These are phyloP conservation scores for Noccaea bulbosa DNA, from an alignment of 345 rosid species.

Conservation along the genomic window DNA sequence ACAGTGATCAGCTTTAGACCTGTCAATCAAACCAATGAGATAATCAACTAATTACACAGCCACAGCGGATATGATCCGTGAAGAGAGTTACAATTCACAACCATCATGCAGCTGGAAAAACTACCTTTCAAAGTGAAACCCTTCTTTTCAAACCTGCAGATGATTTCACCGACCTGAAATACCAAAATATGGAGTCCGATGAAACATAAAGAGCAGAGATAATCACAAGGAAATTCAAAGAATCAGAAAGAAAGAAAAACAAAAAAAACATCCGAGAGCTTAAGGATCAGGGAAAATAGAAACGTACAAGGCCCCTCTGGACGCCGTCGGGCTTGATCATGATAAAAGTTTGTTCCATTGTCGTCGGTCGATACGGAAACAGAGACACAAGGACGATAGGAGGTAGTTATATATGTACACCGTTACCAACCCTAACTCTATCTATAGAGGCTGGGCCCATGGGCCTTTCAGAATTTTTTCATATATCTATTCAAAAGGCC, in stretches of 20 bases:
- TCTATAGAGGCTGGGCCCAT: neutral
- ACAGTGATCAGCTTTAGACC: conserved; percentile 74
- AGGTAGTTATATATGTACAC: neutral
- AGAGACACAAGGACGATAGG: neutral
- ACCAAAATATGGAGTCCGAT: neutral
- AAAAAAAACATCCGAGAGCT: neutral
- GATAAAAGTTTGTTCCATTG: conserved; percentile 84
- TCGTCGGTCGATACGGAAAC: conserved; percentile 3
- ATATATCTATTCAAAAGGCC: neutral
- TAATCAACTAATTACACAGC: neutral
- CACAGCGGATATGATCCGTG: neutral
- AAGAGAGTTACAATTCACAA: neutral
- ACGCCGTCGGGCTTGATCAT: conserved; percentile 97
- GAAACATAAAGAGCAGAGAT: neutral
- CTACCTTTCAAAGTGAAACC: conserved; percentile 85
- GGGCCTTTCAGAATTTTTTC: neutral
- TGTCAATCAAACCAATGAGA: conserved; percentile 21
- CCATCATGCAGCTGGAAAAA: neutral
- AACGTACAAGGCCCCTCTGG: conserved; percentile 76
- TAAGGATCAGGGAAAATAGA: neutral
- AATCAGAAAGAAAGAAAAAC: neutral
- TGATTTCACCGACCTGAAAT: conserved; percentile 81
- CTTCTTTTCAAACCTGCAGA: conserved; percentile 86
- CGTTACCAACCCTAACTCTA: neutral
- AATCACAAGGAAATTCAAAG: neutral